Base-by-base conservation (phyloP, 2,329 filamentous ascomycete genomes). In the Phaeosphaeriaceae sp. region DNA sequence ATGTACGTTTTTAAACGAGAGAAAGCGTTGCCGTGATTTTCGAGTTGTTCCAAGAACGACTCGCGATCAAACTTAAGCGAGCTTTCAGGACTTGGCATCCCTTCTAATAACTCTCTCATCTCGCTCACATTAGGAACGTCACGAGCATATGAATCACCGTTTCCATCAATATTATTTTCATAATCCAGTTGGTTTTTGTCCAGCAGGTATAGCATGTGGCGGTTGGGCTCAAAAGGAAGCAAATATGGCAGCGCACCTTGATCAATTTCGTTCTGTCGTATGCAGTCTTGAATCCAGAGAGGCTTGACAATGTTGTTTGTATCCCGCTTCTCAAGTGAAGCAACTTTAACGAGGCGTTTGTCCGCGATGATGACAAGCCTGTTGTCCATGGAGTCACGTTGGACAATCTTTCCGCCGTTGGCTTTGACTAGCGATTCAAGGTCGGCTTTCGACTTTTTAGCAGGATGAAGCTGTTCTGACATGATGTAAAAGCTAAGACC, bases 401-500 rank as follows among this genome's bases (percentile, higher is more conserved):
- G 92, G 6, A 87, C 88, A 26, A 97, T 81, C 8, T 76, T 83
- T 5, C 92, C 94, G 3, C 93, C 93, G 53, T 97, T 86, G 4
- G 86, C 83, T 71, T 94, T 96, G 62, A 97, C 83, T 1, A 96
- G 73, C 7, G 83, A 79, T 71, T 97, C 92, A 1, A 99, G 77
- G 55, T 95, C 87, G 0, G 82, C 78, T 71, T 96, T 97, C 5
- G 82, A 82, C 69, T 85, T 91, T 73, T 90, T 94, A 18, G 79
- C 75, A 0, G 90, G 89, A 34, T 82, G 79, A 1, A 81, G 68
- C 21, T 87, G 86, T 43, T 95, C 92, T 1, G 88, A 92, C 67
- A 97, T 82, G 16, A 97, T 83, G 75, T 86, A 95, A 68, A 97
- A 96, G 33, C 84, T 87, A 12, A 94, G 73, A 0, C 89, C 88